These are phyloP conservation scores for Beta lomatogona DNA, from an alignment of 179 eudicot species.

Conservation along the genomic window DNA sequence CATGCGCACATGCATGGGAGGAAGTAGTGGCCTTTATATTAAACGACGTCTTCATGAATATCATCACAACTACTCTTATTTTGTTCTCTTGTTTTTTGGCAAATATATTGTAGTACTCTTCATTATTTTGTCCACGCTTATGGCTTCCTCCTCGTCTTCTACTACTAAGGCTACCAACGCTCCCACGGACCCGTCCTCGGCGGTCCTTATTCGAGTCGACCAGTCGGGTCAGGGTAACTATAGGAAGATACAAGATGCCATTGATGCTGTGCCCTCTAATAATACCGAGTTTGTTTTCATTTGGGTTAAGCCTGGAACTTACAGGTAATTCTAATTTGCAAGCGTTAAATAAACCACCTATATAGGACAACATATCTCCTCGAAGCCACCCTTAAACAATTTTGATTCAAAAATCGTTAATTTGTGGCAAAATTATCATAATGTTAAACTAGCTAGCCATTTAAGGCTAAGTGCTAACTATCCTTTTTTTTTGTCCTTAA, in stretches of 20 bases:
- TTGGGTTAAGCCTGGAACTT: slow-evolving; percentile 77
- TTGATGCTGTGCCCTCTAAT: slow-evolving; percentile 61
- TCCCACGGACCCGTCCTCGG: slow-evolving; percentile 49
- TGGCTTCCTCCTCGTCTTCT: slow-evolving; percentile 41
- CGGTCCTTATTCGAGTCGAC: slow-evolving; percentile 70
- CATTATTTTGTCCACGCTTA: slow-evolving; percentile 25
- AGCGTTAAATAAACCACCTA: too few relatives aligned
- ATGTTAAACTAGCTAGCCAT: too few relatives aligned
- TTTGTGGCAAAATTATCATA: too few relatives aligned
- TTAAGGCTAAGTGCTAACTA: too few relatives aligned
- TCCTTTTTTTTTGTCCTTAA: too few relatives aligned
- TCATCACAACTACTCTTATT: neutral
- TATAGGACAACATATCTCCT: too few relatives aligned
- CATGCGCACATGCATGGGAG: slow-evolving; percentile 46
- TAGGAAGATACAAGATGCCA: slow-evolving; percentile 67
- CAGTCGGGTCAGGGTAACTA: slow-evolving; percentile 65
- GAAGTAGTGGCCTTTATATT: slow-evolving; percentile 13
- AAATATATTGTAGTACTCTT: slow-evolving; percentile 11
- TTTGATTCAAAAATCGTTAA: too few relatives aligned
- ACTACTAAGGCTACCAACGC: neutral
- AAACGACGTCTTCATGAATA: neutral
- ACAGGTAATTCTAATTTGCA: slow-evolving; percentile 42
- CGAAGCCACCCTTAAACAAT: too few relatives aligned
- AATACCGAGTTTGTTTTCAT: slow-evolving; percentile 58
- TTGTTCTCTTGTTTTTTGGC: slow-evolving; percentile 10